These are phyloP conservation scores for Coriaria nepalensis DNA, from an alignment of 306 rosid species.

Conservation along the genomic window DNA sequence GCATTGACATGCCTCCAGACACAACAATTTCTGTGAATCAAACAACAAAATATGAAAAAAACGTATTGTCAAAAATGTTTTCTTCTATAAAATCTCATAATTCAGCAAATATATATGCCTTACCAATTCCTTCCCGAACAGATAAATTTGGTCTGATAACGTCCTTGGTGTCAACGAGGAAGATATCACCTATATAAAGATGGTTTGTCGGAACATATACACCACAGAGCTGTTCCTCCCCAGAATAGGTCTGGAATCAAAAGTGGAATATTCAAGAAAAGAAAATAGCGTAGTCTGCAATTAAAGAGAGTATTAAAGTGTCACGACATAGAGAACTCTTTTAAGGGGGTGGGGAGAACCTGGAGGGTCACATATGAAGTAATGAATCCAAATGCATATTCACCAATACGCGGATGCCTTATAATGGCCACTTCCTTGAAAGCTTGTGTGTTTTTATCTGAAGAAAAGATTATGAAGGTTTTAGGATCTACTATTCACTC, in stretches of 20 bases:
- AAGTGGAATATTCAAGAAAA: not conserved
- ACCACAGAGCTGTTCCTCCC: constrained; percentile 76
- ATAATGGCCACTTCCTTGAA: constrained; percentile 91
- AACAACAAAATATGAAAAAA: too few species aligned
- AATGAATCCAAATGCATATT: constrained; percentile 86
- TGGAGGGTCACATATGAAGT: constrained; percentile 68
- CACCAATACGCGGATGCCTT: constrained; percentile 87
- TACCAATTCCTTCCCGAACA: constrained; percentile 88
- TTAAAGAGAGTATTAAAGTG: too few species aligned
- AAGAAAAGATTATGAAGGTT: not conserved
- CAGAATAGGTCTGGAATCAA: constrained; percentile 49
- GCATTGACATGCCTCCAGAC: constrained; percentile 94
- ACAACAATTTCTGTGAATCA: constrained; percentile 24
- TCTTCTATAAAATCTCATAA: too few species aligned
- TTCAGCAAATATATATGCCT: constrained; percentile 11
- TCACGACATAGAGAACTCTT: too few species aligned
- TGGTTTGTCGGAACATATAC: constrained; percentile 87
- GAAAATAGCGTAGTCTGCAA: not conserved
- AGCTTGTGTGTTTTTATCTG: constrained; percentile 86
- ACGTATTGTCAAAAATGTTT: too few species aligned
- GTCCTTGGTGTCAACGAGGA: constrained; percentile 60
- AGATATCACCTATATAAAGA: constrained; percentile 78
- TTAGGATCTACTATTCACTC: not conserved
- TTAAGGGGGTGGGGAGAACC: constrained; percentile 22
- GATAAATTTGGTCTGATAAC: constrained; percentile 77